Evolutionary conservation across 768 basidiomycete species (phyloP).

Genomic region (Panellus pusillus): DNA sequence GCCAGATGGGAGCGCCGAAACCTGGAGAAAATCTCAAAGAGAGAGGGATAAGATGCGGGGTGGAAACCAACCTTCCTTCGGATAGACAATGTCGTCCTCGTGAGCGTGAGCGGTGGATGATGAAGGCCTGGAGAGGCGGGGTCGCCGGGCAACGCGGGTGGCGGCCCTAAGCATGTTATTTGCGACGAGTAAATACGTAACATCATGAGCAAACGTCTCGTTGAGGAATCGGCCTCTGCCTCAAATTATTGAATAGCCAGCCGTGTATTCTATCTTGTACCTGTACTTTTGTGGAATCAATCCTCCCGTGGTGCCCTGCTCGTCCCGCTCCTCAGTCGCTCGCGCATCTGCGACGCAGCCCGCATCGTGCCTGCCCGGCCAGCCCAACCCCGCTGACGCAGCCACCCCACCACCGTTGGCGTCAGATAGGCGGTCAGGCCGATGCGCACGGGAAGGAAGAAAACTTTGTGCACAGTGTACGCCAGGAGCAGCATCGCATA

Average conservation of each 20-base stretch:
- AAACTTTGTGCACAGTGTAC: conserved; percentile 94
- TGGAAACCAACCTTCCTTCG: conserved; percentile 56
- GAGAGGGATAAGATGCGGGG: background rate
- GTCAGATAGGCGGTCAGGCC: conserved; percentile 87
- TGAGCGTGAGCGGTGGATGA: conserved; percentile 38
- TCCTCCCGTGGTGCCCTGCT: conserved; percentile 23
- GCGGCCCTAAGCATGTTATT: conserved; percentile 16
- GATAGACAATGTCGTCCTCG: conserved; percentile 45
- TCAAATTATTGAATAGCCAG: conserved; percentile 11
- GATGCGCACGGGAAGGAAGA: conserved; percentile 85
- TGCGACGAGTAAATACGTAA: conserved; percentile 30
- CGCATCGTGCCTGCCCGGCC: conserved; percentile 68
- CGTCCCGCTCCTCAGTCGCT: conserved; percentile 42
- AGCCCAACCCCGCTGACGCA: conserved; percentile 80
- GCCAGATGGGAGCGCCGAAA: conserved; percentile 68
- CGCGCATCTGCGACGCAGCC: conserved; percentile 56
- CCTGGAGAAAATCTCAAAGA: conserved; percentile 41
- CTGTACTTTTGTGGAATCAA: conserved; percentile 19
- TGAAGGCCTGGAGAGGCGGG: conserved; percentile 38
- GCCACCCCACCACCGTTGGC: conserved; percentile 83
- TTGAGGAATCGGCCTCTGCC: background rate
- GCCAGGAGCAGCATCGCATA: conserved; percentile 93
- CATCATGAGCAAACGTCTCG: conserved; percentile 48
- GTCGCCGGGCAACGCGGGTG: conserved; percentile 29
- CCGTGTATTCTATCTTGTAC: conserved; percentile 12